Percentiles rank a stretch among this genome's conserved stretches.
Evolutionary conservation across 2,329 filamentous ascomycete genomes (phyloP).

Genomic region (Rutstroemia sp.): DNA sequence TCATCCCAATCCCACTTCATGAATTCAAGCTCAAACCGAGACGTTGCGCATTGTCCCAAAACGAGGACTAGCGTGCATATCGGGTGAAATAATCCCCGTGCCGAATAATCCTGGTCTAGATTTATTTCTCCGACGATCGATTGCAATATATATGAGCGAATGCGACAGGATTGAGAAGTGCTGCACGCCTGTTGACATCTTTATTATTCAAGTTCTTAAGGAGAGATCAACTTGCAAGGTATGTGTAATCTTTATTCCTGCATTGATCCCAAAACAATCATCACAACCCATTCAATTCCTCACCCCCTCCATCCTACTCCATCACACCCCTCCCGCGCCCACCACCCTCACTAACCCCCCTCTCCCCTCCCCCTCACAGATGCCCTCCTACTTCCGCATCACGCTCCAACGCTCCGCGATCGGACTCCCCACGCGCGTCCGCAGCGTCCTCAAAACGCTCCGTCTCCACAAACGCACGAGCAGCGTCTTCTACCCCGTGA

Average conservation of each 20-base stretch:
- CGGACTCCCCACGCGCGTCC: conserved; percentile 56
- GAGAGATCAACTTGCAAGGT: no score
- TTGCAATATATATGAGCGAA: no score
- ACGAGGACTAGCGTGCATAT: conserved; percentile 1
- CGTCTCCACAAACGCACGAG: conserved; percentile 65
- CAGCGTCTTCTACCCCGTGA: conserved; percentile 66
- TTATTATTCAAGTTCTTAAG: no score
- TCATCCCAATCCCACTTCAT: neutral
- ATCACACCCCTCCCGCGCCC: neutral
- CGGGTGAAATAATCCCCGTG: conserved; percentile 4
- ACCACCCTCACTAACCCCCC: neutral
- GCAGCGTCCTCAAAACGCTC: conserved; percentile 61
- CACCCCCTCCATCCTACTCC: neutral
- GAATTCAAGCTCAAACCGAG: no score
- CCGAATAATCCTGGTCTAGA: conserved; percentile 4
- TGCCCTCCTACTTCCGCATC: conserved; percentile 56
- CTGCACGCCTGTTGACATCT: no score
- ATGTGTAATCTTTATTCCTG: no score
- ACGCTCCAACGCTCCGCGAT: conserved; percentile 67
- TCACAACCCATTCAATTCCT: neutral
- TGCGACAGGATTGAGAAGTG: no score
- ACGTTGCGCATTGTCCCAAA: neutral
- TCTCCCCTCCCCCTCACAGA: neutral
- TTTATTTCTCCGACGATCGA: conserved; percentile 1
- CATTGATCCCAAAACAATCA: no score